Conservation (phyloP, 1,139 yeast species). For the Sporopachydermia cereana region DNA sequence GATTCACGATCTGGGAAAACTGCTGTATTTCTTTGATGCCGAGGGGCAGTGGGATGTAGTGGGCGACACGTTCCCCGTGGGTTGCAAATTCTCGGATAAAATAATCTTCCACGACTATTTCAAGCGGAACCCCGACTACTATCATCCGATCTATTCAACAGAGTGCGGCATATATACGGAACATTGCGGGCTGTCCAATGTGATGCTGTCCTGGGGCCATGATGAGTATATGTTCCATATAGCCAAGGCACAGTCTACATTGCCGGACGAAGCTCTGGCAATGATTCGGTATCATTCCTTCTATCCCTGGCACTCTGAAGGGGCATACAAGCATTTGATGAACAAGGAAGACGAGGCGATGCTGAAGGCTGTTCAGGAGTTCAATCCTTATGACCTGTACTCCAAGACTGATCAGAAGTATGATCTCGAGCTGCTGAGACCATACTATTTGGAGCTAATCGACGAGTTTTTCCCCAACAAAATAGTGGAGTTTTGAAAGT, state of each 20-base stretch:
- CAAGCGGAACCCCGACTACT: slow-evolving; percentile 45
- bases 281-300: slow-evolving; percentile 69
- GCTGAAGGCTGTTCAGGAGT: slow-evolving; percentile 53
- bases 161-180: slow-evolving; percentile 56
- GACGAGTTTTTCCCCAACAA: slow-evolving; percentile 56
- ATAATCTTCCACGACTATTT: slow-evolving; percentile 54
- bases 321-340: slow-evolving; percentile 55
- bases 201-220: slow-evolving; percentile 72
- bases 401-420: slow-evolving; percentile 44
- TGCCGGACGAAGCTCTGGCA: slow-evolving; percentile 58
- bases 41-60: slow-evolving; percentile 79
- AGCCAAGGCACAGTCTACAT: slow-evolving; percentile 49
- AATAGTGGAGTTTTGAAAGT: slow-evolving; percentile 39
- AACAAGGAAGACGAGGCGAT: slow-evolving; percentile 49
- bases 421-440: slow-evolving; percentile 37
- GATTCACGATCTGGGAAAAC: slow-evolving; percentile 60
- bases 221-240: slow-evolving; percentile 70
- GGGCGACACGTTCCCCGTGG: slow-evolving; percentile 70
- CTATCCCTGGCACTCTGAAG: slow-evolving; percentile 69
- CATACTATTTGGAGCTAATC: slow-evolving; percentile 49
- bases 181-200: slow-evolving; percentile 57
- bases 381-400: slow-evolving; percentile 58
- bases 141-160: slow-evolving; percentile 53
- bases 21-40: slow-evolving; percentile 57
- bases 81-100: slow-evolving; percentile 49